Evolutionary conservation across 1,139 yeast species (phyloP), one percentile per base, ranked within the genome.

Genomic region (Blastobotrys raffinosifermentans): DNA sequence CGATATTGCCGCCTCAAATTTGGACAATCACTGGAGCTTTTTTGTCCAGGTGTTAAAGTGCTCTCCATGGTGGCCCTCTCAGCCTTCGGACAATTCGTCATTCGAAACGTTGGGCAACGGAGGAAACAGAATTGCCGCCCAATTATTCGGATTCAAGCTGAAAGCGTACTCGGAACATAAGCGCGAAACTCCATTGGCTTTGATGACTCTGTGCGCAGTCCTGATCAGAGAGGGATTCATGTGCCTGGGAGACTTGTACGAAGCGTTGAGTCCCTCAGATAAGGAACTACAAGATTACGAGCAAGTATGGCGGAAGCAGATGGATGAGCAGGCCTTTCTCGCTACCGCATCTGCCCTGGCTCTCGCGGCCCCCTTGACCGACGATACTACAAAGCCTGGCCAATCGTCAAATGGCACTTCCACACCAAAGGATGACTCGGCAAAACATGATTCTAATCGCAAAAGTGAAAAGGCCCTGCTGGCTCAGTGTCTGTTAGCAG

Each of bases 341-440:
- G 82, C 93, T 0, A 73, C 76, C 18, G 82, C 86, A 0, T 83
- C 82, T 44, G 94, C 95, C 0, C 63, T 89, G 37, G 93, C 96
- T 0, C 59, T 86, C 49, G 95, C 96, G 2, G 93, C 94, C 4
- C 94, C 96, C 1, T 64, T 89, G 33, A 69, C 72, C 4, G 80
- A 78, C 35, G 94, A 80, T 16, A 81, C 75, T 13, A 40, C 21
- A 5, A 29, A 27, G 31, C 32, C 25, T 26, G 37, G 13, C 5
- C 17, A 49, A 19, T 49, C 37, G n/a, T 49, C 39, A n/a, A 34
- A 35, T 19, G 22, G 31, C 16, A 38, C 36, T 9, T 29, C 35
- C 6, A 35, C 16, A 18, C 25, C 4, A 17, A 36, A 13, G 40
- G 46, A n/a, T 39, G 43, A 19, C 7, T 41, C 47, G 34, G 26